Base-by-base conservation (phyloP, 1,284 basidiomycete species). In the Cryptococcus amylolentus region DNA sequence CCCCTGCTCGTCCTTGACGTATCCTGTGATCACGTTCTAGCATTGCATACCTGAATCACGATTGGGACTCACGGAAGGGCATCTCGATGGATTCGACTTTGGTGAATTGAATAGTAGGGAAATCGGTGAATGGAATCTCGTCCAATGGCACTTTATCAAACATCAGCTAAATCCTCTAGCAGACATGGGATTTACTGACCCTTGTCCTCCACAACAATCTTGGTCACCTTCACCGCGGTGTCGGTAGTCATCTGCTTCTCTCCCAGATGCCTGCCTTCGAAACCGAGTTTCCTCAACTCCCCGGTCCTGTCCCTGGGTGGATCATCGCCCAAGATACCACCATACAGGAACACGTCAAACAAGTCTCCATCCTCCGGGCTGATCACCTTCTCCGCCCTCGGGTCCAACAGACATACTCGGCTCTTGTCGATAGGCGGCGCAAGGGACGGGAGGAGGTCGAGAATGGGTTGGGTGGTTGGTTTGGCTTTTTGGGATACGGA, bases 191-290 rank as follows among this genome's bases (percentile, higher is more conserved):
- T 10, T 2, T 3, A 73, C 81, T 66, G 61, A 87, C 87, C 78
- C 70, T 84, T 82, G 71, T 96, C 91, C 60, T 88, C 80, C 0
- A 94, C 87, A 14, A 96, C 88, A 2, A 84, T 77, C 73, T 95
- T 97, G 0, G 91, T 93, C 6, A 98, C 94, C 8, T 89, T 91
- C 0, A 98, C 81, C 0, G 95, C 95, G 1, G 95, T 98, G 74
- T 98, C 95, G 0, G 95, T 98, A 27, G 95, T 98, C 95, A 98
- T 98, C 76, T 98, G 96, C 1, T 92, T 81, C 1, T 84, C 80
- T 0, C 90, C 91, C 5, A 96, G 81, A 74, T 89, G 89, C 27
- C 93, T 83, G 4, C 82, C 84, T 0, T 91, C 89, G 72, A 96
- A 98, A 0, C 92, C 92, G 16, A 93, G 79, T 14, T 82, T 82